These are phyloP conservation scores for Parachlorella kessleri DNA, from an alignment of 139 green algal genomes.

Conservation along the genomic window DNA sequence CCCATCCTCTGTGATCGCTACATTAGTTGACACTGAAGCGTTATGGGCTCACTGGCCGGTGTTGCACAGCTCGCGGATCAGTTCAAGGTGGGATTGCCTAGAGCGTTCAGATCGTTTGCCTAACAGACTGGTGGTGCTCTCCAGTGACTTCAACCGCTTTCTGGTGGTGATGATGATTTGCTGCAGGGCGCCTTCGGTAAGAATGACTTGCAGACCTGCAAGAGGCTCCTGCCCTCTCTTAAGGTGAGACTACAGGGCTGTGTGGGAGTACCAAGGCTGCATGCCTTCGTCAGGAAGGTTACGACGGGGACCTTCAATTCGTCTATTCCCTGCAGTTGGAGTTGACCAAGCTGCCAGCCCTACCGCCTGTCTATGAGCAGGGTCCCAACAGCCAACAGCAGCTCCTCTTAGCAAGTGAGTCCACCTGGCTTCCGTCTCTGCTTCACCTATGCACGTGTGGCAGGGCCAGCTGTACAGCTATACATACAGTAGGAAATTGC, in stretches of 20 bases:
- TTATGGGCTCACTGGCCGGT: too few relatives aligned
- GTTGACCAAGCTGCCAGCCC: constrained; percentile 73
- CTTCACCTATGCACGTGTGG: too few relatives aligned
- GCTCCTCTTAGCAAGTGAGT: constrained; percentile 75
- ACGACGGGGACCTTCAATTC: not conserved
- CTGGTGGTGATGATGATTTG: not conserved
- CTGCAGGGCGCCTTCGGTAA: constrained; percentile 28
- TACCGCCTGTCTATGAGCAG: constrained; percentile 70
- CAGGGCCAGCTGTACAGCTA: too few relatives aligned
- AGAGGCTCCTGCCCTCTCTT: constrained; percentile 26
- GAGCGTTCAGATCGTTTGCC: too few relatives aligned
- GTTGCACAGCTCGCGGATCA: too few relatives aligned
- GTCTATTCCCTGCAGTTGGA: constrained; percentile 59
- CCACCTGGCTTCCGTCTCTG: too few relatives aligned
- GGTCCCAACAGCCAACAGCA: constrained; percentile 73
- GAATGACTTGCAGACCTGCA: constrained; percentile 20
- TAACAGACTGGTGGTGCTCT: too few relatives aligned
- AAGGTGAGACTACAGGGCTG: constrained; percentile 19
- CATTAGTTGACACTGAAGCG: too few relatives aligned
- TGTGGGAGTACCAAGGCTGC: not conserved
- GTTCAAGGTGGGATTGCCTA: too few relatives aligned
- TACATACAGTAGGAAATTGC: too few relatives aligned
- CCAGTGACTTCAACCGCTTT: too few relatives aligned
- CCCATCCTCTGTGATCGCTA: too few relatives aligned
- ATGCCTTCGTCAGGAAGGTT: not conserved